Percentiles rank a stretch among this genome's conserved stretches.
Evolutionary conservation across 2,329 filamentous ascomycete genomes (phyloP).

Genomic region (Monosporascus cannonballus): DNA sequence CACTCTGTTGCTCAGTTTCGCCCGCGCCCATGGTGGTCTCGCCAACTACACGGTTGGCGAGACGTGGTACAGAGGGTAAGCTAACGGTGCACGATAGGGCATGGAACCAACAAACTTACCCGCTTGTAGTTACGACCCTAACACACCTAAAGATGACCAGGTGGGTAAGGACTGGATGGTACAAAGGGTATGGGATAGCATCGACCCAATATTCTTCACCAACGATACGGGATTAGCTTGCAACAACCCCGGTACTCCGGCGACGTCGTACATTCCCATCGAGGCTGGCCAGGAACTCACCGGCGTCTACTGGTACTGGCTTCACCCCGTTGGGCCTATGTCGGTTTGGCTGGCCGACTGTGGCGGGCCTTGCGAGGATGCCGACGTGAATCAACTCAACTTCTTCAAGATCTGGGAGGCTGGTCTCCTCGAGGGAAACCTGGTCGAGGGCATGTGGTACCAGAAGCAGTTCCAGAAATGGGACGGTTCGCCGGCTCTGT

Average conservation of each 20-base stretch:
- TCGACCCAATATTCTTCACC: slow-evolving; percentile 31
- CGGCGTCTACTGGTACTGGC: slow-evolving; percentile 36
- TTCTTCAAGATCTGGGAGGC: slow-evolving; percentile 37
- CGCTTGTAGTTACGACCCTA: slow-evolving; percentile 28
- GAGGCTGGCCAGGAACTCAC: slow-evolving; percentile 29
- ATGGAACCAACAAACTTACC: neutral
- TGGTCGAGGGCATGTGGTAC: slow-evolving; percentile 31
- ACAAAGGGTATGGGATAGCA: slow-evolving; percentile 31
- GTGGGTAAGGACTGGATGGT: slow-evolving; percentile 32
- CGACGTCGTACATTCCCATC: slow-evolving; percentile 31
- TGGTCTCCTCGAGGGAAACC: slow-evolving; percentile 26
- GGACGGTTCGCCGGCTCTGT: slow-evolving; percentile 32
- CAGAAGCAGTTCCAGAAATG: slow-evolving; percentile 33
- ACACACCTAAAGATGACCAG: slow-evolving; percentile 23
- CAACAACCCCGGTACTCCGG: slow-evolving; percentile 29
- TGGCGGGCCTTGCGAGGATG: slow-evolving; percentile 22
- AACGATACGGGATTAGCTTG: slow-evolving; percentile 28
- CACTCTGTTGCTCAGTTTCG: slow-evolving; percentile 8
- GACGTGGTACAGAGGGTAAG: slow-evolving; percentile 34
- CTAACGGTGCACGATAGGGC: neutral
- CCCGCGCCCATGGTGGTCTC: slow-evolving; percentile 30
- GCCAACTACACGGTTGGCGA: slow-evolving; percentile 35
- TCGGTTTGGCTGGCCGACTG: slow-evolving; percentile 31
- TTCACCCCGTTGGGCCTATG: slow-evolving; percentile 35
- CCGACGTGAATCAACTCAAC: slow-evolving; percentile 24